Base-by-base conservation (phyloP, 2,329 filamentous ascomycete species). In the Monilinia fructicola region DNA sequence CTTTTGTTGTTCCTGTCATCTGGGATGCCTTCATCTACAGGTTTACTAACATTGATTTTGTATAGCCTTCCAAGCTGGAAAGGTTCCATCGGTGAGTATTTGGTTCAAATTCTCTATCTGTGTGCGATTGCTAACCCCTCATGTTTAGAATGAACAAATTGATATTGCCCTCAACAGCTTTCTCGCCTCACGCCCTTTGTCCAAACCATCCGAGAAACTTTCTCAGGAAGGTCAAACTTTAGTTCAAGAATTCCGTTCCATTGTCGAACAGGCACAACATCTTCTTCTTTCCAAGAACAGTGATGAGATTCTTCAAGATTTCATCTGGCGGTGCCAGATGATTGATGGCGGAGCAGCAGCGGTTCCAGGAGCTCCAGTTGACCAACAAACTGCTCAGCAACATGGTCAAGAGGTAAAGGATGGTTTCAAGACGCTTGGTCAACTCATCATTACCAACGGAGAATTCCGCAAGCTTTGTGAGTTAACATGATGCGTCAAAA, bases 81-180 rank as follows among this genome's bases (percentile, higher is more conserved):
- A 97, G 79, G 88, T 93, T 55, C 94, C 94, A 70, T 96, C 93
- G 12, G 74, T 75, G 71, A 73, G 74, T 61, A 26, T 14, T 38
- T 18, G 16, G 53, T 31, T 35, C 26, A 35, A 6, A 23, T 10
- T 2, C 12, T 0, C 28, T 66, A 68, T 14, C 71, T 68, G 55
- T 38, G 28, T 62, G 23, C 38, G 3, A 3, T 53, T 35, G 26
- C 64, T 70, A 54, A 70, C 48, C 9, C 28, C 23, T 2, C 16
- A 16, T 40, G 21, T 26, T 67, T 74, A 92, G 90, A 77, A 77
- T 58, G 73, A 74, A 87, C 93, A 85, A 77, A 96, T 97, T 78
- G 95, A 98, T 81, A 84, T 97, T 59, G 93, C 95, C 38, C 80
- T 99, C 77, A 98, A 96, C 84, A 95, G 90, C 77, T 90, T 92